A percentile compares a stretch with the other conserved stretches of the same genome.
phyloP scores from a whole-genome alignment of 2,329 filamentous ascomycete species.

The Colletotrichum truncatum region DNA sequence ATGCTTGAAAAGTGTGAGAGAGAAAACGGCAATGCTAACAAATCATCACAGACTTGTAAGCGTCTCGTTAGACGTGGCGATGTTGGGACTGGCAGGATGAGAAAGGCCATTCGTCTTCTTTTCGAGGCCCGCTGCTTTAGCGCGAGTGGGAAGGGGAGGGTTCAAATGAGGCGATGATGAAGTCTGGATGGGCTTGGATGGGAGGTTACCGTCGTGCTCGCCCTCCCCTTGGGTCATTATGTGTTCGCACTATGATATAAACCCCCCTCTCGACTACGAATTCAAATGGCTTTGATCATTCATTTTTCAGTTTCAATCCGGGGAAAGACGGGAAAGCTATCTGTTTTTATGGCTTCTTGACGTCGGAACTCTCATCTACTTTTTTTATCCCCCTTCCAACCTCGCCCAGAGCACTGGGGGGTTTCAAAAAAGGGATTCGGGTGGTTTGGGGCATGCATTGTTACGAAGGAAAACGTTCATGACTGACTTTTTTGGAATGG shows the following conservation, averaged over 20 bases:
- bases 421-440: too few species aligned
- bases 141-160: not conserved
- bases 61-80: not conserved
- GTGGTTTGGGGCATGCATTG: not conserved
- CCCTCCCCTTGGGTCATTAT: not conserved
- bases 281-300: constrained; percentile 2
- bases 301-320: too few species aligned
- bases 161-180: not conserved
- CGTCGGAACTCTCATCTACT: too few species aligned
- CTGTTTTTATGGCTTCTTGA: too few species aligned
- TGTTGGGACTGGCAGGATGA: not conserved
- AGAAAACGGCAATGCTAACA: not conserved
- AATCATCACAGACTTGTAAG: constrained; percentile 6
- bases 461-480: constrained; percentile 23
- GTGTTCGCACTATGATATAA: not conserved
- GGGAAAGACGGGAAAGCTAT: too few species aligned
- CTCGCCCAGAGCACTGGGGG: too few species aligned
- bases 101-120: not conserved
- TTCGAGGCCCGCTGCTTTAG: constrained; percentile 6
- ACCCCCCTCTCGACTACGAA: constrained; percentile 4
- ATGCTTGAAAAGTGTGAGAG: not conserved
- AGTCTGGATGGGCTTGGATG: constrained; percentile 12
- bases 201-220: not conserved
- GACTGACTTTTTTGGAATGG: not conserved
- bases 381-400: too few species aligned